Evolutionary conservation across 495 filamentous ascomycete species (phyloP).

Genomic region (Apiosordaria backusii): DNA sequence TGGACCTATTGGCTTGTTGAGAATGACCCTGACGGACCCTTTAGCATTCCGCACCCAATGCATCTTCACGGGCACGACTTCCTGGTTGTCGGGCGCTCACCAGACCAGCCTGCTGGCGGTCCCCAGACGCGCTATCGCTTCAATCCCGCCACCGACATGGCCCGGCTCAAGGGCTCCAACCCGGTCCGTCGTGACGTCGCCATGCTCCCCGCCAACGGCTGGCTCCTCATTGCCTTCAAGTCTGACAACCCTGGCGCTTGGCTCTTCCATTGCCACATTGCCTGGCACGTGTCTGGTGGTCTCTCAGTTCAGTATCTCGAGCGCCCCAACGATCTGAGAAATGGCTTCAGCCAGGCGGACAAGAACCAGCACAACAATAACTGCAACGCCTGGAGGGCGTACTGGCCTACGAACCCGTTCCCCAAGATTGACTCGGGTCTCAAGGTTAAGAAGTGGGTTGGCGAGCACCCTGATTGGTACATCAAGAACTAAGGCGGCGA

Average conservation of each 20-base stretch:
- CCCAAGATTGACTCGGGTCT: slow-evolving; percentile 32
- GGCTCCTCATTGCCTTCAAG: slow-evolving; percentile 53
- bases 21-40: slow-evolving; percentile 44
- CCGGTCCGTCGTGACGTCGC: slow-evolving; percentile 61
- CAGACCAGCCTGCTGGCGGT: slow-evolving; percentile 15
- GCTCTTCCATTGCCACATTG: slow-evolving; percentile 58
- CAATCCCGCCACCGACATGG: slow-evolving; percentile 24
- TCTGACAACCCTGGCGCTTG: slow-evolving; percentile 57
- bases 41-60: slow-evolving; percentile 46
- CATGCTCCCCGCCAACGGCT: slow-evolving; percentile 44
- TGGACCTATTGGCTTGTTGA: slow-evolving; percentile 54
- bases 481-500: background rate
- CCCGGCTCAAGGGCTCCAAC: slow-evolving; percentile 41
- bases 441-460: slow-evolving; percentile 17
- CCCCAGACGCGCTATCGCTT: slow-evolving; percentile 32
- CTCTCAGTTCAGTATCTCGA: slow-evolving; percentile 50
- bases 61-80: slow-evolving; percentile 57
- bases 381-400: slow-evolving; percentile 27
- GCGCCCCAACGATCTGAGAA: slow-evolving; percentile 30
- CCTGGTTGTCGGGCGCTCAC: slow-evolving; percentile 46
- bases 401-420: slow-evolving; percentile 25
- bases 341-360: slow-evolving; percentile 21
- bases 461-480: slow-evolving; percentile 13
- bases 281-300: slow-evolving; percentile 51
- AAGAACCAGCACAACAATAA: slow-evolving; percentile 21